Conservation (phyloP, 1,284 basidiomycete species). For the Heliocybe sulcata region DNA sequence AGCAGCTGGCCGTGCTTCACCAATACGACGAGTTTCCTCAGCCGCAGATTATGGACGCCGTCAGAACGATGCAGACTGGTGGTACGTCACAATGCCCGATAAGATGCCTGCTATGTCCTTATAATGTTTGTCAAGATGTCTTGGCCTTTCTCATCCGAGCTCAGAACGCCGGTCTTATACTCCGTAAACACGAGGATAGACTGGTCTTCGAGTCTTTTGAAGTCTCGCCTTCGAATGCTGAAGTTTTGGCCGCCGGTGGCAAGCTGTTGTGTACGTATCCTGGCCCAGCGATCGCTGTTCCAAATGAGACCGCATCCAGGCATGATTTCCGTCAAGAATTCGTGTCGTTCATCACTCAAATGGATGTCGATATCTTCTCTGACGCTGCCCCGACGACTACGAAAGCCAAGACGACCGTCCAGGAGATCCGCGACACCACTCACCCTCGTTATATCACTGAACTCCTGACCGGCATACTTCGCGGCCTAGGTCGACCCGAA, state of each 20-base stretch:
- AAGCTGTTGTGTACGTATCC: constrained; percentile 3
- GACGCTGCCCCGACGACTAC: constrained; percentile 4
- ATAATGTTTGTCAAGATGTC: background rate
- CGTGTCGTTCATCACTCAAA: background rate
- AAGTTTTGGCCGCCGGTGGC: background rate
- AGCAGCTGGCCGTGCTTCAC: background rate
- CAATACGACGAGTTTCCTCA: background rate
- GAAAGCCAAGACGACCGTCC: constrained; percentile 17
- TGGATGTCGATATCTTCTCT: background rate
- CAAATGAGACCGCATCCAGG: background rate
- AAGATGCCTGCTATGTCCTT: background rate
- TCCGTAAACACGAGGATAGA: background rate
- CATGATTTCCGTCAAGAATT: background rate
- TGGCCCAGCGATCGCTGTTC: constrained; percentile 1
- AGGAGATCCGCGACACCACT: constrained; percentile 21
- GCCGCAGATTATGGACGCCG: background rate
- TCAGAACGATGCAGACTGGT: background rate
- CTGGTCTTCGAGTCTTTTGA: constrained; percentile 3
- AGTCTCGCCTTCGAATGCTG: background rate
- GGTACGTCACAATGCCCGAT: background rate
- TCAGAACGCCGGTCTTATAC: constrained; percentile 3
- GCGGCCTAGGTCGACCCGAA: constrained; percentile 18
- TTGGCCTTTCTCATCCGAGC: constrained; percentile 1
- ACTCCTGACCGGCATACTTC: constrained; percentile 33
- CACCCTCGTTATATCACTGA: constrained; percentile 35